phyloP scores from a whole-genome alignment of 2,329 filamentous ascomycete genomes.

The Plectosphaerella sp. region DNA sequence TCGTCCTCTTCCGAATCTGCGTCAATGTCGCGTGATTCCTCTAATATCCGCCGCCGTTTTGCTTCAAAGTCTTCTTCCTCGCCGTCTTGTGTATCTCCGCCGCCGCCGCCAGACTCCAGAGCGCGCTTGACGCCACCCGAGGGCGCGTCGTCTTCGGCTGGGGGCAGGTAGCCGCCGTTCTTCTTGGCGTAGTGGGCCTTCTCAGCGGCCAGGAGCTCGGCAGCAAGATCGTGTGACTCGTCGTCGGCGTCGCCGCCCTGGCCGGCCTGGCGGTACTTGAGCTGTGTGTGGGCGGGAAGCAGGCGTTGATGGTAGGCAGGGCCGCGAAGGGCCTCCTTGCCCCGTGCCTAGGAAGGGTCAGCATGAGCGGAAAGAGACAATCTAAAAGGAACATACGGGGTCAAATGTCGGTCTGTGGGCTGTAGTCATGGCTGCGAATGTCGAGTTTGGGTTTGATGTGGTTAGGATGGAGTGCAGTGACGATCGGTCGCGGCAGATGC shows the following conservation, averaged over 20 bases:
- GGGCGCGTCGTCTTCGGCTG: constrained; percentile 36
- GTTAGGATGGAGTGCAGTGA: not conserved
- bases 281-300: constrained; percentile 84
- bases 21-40: constrained; percentile 84
- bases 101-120: constrained; percentile 41
- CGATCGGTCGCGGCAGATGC: not conserved
- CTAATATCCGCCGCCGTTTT: constrained; percentile 81
- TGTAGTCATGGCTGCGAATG: constrained; percentile 50
- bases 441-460: not conserved
- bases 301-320: constrained; percentile 95
- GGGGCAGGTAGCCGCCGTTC: constrained; percentile 53
- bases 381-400: constrained; percentile 55
- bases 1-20: constrained; percentile 64
- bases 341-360: constrained; percentile 61
- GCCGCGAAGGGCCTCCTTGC: constrained; percentile 90
- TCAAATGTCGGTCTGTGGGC: constrained; percentile 91
- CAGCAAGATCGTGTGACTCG: constrained; percentile 72
- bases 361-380: constrained; percentile 4
- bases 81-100: constrained; percentile 23
- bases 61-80: constrained; percentile 67
- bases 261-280: constrained; percentile 83
- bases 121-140: constrained; percentile 58
- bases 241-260: constrained; percentile 80
- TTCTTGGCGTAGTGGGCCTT: constrained; percentile 83
- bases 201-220: constrained; percentile 86